These are phyloP conservation scores for Coffea humblotiana DNA, from an alignment of 305 asterid species.

Conservation along the genomic window DNA sequence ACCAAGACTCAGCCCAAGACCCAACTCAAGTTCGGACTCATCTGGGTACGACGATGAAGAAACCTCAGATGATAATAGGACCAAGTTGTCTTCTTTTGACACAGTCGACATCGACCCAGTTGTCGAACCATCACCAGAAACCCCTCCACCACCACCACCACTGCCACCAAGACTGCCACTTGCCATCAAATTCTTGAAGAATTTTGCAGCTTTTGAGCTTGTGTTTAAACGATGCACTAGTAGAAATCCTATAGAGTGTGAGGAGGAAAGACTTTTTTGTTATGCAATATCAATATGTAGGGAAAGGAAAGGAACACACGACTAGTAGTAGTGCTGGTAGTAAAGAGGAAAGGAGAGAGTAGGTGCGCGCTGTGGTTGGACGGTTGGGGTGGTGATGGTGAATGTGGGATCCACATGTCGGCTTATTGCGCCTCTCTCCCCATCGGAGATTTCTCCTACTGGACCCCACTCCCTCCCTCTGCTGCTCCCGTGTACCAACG, in stretches of 20 bases:
- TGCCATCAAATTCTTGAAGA: constrained; percentile 20
- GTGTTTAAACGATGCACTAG: neutral
- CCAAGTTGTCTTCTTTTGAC: constrained; percentile 40
- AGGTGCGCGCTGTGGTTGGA: neutral
- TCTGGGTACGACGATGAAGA: constrained; percentile 67
- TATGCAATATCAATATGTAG: neutral
- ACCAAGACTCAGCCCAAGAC: constrained; percentile 79
- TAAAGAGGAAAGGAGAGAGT: constrained; percentile 6
- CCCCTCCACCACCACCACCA: constrained; percentile 22
- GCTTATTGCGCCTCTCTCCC: constrained; percentile 23
- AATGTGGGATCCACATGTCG: constrained; percentile 16
- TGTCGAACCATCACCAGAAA: constrained; percentile 14
- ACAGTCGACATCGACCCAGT: constrained; percentile 43
- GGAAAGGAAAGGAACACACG: neutral
- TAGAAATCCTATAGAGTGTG: too few relatives aligned
- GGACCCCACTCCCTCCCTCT: constrained; percentile 17
- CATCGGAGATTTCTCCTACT: constrained; percentile 20
- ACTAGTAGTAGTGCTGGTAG: too few relatives aligned
- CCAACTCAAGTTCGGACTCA: constrained; percentile 63
- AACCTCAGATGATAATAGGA: constrained; percentile 54
- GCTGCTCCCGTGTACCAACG: neutral
- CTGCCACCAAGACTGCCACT: constrained; percentile 15
- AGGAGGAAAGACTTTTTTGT: too few relatives aligned
- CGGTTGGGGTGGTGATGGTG: constrained; percentile 19
- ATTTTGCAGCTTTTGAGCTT: neutral